These are phyloP conservation scores for Rubia balearica DNA, from an alignment of 305 asterid genomes.

Conservation along the genomic window DNA sequence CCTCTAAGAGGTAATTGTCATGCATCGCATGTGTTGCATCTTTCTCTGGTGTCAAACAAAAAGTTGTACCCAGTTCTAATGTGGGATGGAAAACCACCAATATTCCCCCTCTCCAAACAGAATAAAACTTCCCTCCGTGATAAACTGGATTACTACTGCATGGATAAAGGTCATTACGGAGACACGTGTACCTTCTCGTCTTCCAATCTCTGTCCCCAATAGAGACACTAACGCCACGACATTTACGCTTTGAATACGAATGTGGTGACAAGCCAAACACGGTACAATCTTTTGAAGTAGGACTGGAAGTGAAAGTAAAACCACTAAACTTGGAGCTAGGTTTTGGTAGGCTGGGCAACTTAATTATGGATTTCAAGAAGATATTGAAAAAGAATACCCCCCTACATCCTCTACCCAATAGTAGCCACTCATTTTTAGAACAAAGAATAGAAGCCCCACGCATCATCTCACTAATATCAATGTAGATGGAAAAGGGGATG, in stretches of 20 bases:
- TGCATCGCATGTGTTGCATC: no score
- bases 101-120: not conserved
- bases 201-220: not conserved
- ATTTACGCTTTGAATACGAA: not conserved
- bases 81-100: not conserved
- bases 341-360: not conserved
- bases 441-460: not conserved
- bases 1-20: not conserved
- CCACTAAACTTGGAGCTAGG: not conserved
- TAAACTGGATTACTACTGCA: no score
- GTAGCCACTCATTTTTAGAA: not conserved
- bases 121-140: not conserved
- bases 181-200: not conserved
- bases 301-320: not conserved
- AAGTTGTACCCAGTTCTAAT: accelerated
- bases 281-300: not conserved
- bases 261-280: not conserved
- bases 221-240: not conserved
- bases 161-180: not conserved
- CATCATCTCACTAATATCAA: not conserved
- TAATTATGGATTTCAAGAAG: not conserved
- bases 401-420: not conserved
- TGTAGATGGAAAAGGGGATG: not conserved
- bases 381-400: not conserved
- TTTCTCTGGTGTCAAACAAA: not conserved